phyloP scores from a whole-genome alignment of 305 asterid species.

The Plantago coronopus region DNA sequence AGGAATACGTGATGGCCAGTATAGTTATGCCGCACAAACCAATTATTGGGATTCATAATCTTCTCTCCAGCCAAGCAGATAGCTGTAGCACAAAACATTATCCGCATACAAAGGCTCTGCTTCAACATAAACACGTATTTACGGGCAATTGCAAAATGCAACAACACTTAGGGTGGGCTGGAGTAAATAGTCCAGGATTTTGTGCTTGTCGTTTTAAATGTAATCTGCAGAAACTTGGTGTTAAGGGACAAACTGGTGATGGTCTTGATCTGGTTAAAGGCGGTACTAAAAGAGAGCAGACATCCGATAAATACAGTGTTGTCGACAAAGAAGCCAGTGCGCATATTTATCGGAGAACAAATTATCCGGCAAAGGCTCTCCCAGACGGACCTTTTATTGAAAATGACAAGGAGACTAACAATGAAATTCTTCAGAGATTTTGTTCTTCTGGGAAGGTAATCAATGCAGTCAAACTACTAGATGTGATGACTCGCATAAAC shows the following conservation, averaged over 20 bases:
- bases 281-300: slow-evolving; percentile 32
- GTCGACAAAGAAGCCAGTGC: slow-evolving; percentile 29
- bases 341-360: slow-evolving; percentile 26
- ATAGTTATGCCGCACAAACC: slow-evolving; percentile 39
- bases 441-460: slow-evolving; percentile 57
- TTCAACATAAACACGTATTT: slow-evolving; percentile 25
- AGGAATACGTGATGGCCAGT: slow-evolving; percentile 38
- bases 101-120: slow-evolving; percentile 22
- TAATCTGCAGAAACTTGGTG: slow-evolving; percentile 37
- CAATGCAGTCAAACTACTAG: slow-evolving; percentile 58
- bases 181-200: slow-evolving; percentile 29
- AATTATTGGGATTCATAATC: slow-evolving; percentile 34
- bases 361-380: slow-evolving; percentile 32
- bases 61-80: slow-evolving; percentile 39
- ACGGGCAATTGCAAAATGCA: slow-evolving; percentile 26
- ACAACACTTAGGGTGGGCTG: slow-evolving; percentile 21
- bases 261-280: slow-evolving; percentile 32
- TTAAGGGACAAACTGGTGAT: slow-evolving; percentile 26
- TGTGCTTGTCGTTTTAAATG: slow-evolving; percentile 26
- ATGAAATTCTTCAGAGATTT: slow-evolving; percentile 57
- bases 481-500: slow-evolving; percentile 67
- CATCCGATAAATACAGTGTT: slow-evolving; percentile 21
- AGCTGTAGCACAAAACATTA: slow-evolving; percentile 21
- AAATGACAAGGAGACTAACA: slow-evolving; percentile 69
- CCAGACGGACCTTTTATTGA: slow-evolving; percentile 46